Evolutionary conservation across 2,329 filamentous ascomycete species (phyloP).

Genomic region (Calonectria ilicicola): DNA sequence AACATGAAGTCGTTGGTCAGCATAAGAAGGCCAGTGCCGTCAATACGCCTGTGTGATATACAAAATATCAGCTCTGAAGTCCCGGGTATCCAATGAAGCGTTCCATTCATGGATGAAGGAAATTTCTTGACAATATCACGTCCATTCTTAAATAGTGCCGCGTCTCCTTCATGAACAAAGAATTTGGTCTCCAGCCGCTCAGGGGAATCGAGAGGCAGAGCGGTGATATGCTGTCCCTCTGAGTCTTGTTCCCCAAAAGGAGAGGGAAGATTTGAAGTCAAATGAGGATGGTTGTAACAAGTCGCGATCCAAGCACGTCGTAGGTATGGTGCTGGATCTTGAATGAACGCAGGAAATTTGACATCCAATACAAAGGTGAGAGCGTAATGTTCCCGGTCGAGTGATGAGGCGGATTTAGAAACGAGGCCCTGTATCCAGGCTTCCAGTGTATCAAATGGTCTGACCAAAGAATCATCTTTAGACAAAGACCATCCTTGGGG

Average conservation of each 20-base stretch:
- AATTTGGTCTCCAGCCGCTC: background rate
- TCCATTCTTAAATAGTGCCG: background rate
- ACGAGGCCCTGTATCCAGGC: background rate
- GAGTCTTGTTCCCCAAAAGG: background rate
- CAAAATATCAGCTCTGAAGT: background rate
- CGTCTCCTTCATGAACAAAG: background rate
- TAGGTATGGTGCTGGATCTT: background rate
- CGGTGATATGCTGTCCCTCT: background rate
- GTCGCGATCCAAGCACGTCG: background rate
- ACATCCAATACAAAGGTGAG: background rate
- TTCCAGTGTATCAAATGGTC: background rate
- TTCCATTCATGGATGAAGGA: background rate
- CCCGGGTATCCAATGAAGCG: background rate
- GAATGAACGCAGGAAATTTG: background rate
- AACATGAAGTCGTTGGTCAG: background rate
- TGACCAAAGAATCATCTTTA: background rate
- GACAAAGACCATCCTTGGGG: background rate
- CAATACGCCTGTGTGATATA: background rate
- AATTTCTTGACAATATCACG: background rate
- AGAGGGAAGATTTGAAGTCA: background rate
- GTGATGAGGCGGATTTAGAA: background rate
- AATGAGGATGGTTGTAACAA: background rate
- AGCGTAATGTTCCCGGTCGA: background rate
- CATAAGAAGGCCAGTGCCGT: background rate
- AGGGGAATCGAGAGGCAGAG: background rate